Base-by-base conservation (phyloP, 1,284 basidiomycete genomes). In the Rhodotorula sp. region DNA sequence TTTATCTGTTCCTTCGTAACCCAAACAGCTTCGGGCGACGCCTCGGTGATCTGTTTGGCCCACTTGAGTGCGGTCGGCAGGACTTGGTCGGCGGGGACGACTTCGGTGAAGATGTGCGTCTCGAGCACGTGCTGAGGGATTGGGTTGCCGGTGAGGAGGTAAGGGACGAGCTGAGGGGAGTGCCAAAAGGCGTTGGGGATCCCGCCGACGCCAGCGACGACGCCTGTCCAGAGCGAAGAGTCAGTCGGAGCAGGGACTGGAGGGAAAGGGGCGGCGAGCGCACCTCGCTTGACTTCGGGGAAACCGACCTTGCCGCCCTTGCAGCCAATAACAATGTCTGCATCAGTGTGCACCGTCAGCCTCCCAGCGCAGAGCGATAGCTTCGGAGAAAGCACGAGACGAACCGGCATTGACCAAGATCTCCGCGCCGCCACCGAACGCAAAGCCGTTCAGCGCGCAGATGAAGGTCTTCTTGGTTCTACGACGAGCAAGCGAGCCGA, bases 341-440 rank as follows among this genome's bases (percentile, higher is more conserved):
- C 18, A 1, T 7, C 0, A 18, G 46, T 0, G 20, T 11, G 4
- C 10, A 22, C 6, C 1, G 15, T 53, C 5, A 26, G 40, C 2
- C 2, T 22, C 20, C 8, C 7, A 28, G 5, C 16, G 9, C 48
- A 18, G 1, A 8, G 37, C n/a, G 10, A 30, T 13, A 34, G 26
- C 3, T 9, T 11, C 3, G 20, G n/a, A 18, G 51, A 28, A n/a
- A 24, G 18, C 3, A 9, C 18, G 44, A 26, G 30, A 47, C 57
- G 24, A 2, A 65, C 64, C 64, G 74, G 89, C 92, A 73, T 93
- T 93, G 15, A 92, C 78, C 1, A 91, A 73, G 60, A 92, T 85
- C 78, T 94, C 91, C 53, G 87, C 83, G 2, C 90, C 92, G 8
- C 91, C 92, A 20, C 91, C 92, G 72, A 88, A 88, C 5, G 89